Base-by-base conservation (phyloP, 108 stramenopile genomes). In the Pseudonitzschia pungens region DNA sequence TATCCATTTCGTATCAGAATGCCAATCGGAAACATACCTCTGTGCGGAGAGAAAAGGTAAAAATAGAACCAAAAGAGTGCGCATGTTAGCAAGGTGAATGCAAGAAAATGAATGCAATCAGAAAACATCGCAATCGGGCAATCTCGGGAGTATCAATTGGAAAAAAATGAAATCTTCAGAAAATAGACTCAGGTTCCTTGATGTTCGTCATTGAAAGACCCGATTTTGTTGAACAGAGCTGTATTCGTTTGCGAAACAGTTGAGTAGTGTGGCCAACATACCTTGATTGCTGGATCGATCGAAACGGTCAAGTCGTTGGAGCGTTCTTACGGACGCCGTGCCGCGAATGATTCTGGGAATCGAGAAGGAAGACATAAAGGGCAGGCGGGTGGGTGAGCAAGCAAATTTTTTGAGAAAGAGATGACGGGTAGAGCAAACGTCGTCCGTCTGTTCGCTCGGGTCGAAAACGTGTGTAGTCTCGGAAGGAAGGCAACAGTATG, bases 91-190 rank as follows among this genome's bases (percentile, higher is more conserved):
- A 18, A 48, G 18, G 2, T 11, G 45, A 1, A 5, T 36, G 4
- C 36, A 6, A 36, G 36, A 36, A 48, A 48, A 48, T 48, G 9
- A 18, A 48, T 4, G 11, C 42, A 43, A 48, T 12, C 2, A 4
- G 14, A 48, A 18, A 4, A 14, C 9, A 48, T 2, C 14, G 45
- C 45, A 48, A 48, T 18, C 18, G 14, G 14, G 14, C 45, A 48
- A 48, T 48, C 45, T 48, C 45, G 45, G 45, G 45, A 48, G 45
- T 48, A 48, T 48, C 45, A 48, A 48, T 48, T 48, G 45, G 45
- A 48, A 48, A 48, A 48, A 8, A 18, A 48, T n/a, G 42, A 48
- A 48, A 48, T 48, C 45, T 48, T 48, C 45, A 48, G 45, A 2
- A 18, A 14, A 48, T 36, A 48, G 45, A 48, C 45, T 48, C 45